Evolutionary conservation across 2,329 filamentous ascomycete genomes (phyloP), one percentile per base, ranked within the genome.

Genomic region (Aureobasidium lini): DNA sequence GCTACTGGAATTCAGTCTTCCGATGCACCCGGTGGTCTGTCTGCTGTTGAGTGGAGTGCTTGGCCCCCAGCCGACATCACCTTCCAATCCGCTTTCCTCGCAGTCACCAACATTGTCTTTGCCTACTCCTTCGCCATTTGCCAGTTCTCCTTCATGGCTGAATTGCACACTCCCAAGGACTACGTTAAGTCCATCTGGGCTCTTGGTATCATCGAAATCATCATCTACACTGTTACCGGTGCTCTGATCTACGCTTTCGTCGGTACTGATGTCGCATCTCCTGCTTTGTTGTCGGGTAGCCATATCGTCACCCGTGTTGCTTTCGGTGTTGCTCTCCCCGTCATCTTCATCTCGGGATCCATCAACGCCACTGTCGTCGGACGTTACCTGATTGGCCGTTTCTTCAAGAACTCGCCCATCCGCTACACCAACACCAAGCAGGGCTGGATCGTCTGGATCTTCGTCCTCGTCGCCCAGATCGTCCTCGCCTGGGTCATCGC

Each of bases 311-410:
- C 81, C 23, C 88, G 88, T 67, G 73, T 86, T 10, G 85, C 86
- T 11, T 90, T 85, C 72, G 87, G 85, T 36, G 75, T 90, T 62
- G 87, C 87, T 0, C 77, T 88, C 2, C 87, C 86, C 6, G 89
- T 88, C 57, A 89, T 89, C 61, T 79, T 90, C 62, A 84, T 90
- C 60, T 84, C 86, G 0, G 87, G 87, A 58, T 85, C 87, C 9
- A 87, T 90, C 65, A 88, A 89, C 69, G 85, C 82, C 23, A 85
- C 69, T 0, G 70, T 72, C 10, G 69, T 68, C 1, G 67, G 65
- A 5, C 67, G 69, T 64, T 88, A 87, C 68, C 76, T 89, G 64
- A 88, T 88, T 66, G 73, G 83, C 3, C 81, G 86, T 32, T 68
- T 85, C 7, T 88, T 87, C 74, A 74, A 78, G 18, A 79, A 81